Evolutionary conservation across 108 stramenopile genomes (phyloP), one percentile per base, ranked within the genome.

Genomic region (Epithemia pelagica): DNA sequence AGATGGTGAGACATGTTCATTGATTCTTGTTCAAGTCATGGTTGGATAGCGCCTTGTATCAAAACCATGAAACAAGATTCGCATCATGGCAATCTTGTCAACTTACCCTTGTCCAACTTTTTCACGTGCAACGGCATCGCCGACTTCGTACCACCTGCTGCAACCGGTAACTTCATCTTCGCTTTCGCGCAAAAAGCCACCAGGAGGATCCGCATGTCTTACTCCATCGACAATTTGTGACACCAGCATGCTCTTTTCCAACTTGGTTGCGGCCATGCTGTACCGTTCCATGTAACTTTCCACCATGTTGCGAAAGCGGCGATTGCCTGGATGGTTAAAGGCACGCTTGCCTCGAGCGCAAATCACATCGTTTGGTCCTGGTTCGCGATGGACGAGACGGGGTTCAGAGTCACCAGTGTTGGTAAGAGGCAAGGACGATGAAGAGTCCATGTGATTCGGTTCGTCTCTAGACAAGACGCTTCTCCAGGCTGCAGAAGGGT

Each of bases 191-290:
- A 74, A 54, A 51, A 74, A 74, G 10, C 74, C 67, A 27, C 74
- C 74, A 10, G 54, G 19, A 15, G 68, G 74, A 57, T 37, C 64
- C 37, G 53, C 8, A 0, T 28, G 25, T 28, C 68, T 32, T 20
- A 74, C 58, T 0, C 51, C 23, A 20, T 74, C 62, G 55, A 74
- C 68, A 46, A 74, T 59, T 57, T 33, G 10, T 25, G 67, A 74
- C 20, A 74, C 68, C 3, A 74, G 28, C 2, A 29, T 24, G 28
- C 68, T 69, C 62, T 74, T 74, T 28, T 68, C 68, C 23, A 74
- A 54, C 59, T 74, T 74, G 5, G 54, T 74, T 2, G 27, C 27
- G 19, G 68, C 74, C n/a, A 28, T 46, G 30, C 28, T 54, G 56
- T 74, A 74, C 15, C 33, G 30, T 0, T 68, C 30, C n/a, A 74